phyloP scores from a whole-genome alignment of 1,284 basidiomycete genomes.

The Sporisorium scitamineum region DNA sequence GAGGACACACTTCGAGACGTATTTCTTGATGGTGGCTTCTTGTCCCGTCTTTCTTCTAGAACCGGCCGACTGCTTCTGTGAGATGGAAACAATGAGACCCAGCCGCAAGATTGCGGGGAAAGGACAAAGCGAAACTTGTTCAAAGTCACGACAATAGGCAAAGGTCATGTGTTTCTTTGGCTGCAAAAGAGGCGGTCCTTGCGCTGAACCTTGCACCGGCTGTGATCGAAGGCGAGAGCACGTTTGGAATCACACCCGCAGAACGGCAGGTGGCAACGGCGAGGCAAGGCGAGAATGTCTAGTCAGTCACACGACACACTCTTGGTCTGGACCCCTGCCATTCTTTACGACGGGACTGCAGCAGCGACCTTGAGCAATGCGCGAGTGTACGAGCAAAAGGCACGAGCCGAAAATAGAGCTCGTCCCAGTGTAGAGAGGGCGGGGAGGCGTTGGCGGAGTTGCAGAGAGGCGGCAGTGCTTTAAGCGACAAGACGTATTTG shows the following conservation, averaged over 20 bases:
- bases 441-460: neutral
- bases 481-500: neutral
- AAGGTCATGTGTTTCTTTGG: slow-evolving; percentile 1
- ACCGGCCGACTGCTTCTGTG: neutral
- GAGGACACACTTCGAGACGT: too few species aligned
- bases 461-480: neutral
- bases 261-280: neutral
- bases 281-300: neutral
- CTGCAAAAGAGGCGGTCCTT: neutral
- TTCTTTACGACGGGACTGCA: too few species aligned
- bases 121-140: neutral
- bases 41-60: too few species aligned
- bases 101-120: neutral
- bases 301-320: slow-evolving; percentile 4
- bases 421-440: neutral
- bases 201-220: neutral
- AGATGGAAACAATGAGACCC: neutral
- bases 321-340: neutral
- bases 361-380: neutral
- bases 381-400: neutral
- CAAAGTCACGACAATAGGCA: neutral
- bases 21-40: too few species aligned
- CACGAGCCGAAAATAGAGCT: neutral
- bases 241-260: neutral
- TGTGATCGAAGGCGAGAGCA: neutral